Evolutionary conservation across 2,329 filamentous ascomycete genomes (phyloP), one percentile per base, ranked within the genome.

Genomic region (Penicillium aurantiogriseum): DNA sequence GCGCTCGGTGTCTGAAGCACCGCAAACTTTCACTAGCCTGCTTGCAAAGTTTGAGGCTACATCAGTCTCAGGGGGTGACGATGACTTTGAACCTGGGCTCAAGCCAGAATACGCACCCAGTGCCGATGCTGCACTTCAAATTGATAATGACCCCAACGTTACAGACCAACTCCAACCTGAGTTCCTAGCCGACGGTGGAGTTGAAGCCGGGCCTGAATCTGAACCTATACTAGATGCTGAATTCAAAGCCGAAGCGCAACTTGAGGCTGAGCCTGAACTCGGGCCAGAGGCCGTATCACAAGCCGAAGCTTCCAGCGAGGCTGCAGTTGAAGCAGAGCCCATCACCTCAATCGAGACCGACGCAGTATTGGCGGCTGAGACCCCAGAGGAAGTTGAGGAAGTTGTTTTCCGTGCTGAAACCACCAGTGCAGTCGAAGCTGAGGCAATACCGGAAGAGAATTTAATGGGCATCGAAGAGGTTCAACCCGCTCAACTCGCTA

Each of bases 21-120:
- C 68, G 13, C 69, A 67, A 31, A 71, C 68, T 35, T 73, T 77
- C 51, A 69, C 71, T 35, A 71, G 69, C 56, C 66, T 77, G 51
- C 69, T 74, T 54, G 73, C 69, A 54, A 76, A 69, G 54, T 77
- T 77, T 55, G 69, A 77, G 53, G 67, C 70, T 36, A 64, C 64
- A 6, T 45, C 69, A 6, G 51, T 54, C 9, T 33, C 43, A 11
- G 60, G 57, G 33, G 55, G 57, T 23, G 40, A 43, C 15, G 6
- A 29, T 17, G 31, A 45, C 13, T 15, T 25, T 35, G 42, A 11
- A 23, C 21, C 27, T 29, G 25, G 17, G 17, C 35, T 10, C 19
- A 27, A 36, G 5, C 8, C 35, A 21, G 40, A 46, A 13, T 17
- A n/a, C 17, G 17, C n/a, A 23, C 13, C 27, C 10, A 42, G 15